Evolutionary conservation across 2,329 filamentous ascomycete species (phyloP).

Genomic region (Aspergillus sp.): DNA sequence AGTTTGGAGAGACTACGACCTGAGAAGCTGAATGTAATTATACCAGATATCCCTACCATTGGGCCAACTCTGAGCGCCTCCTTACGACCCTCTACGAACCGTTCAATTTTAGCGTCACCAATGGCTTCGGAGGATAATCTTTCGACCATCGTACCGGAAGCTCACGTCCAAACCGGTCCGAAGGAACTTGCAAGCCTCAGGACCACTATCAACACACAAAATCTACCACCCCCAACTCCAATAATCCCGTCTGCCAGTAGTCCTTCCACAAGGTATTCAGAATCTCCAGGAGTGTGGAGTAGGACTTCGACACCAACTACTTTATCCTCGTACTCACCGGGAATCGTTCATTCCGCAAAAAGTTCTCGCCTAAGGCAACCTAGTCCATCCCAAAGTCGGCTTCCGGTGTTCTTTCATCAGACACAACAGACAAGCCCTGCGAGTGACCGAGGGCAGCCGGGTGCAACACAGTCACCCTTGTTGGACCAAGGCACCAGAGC

Average conservation of each 20-base stretch:
- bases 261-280: constrained; percentile 49
- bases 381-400: constrained; percentile 41
- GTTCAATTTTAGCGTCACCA: constrained; percentile 15
- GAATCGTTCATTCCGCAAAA: constrained; percentile 45
- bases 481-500: constrained; percentile 13
- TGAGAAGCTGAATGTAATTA: constrained; percentile 36
- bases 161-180: constrained; percentile 28
- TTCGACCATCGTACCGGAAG: constrained; percentile 18
- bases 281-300: constrained; percentile 50
- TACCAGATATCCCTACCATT: constrained; percentile 25
- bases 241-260: constrained; percentile 43
- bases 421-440: constrained; percentile 22
- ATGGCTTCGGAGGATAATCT: constrained; percentile 20
- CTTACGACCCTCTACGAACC: constrained; percentile 15
- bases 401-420: constrained; percentile 32
- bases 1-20: constrained; percentile 11
- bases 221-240: constrained; percentile 42
- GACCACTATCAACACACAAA: constrained; percentile 36
- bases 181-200: constrained; percentile 43
- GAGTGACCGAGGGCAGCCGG: constrained; percentile 19
- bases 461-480: constrained; percentile 16
- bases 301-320: constrained; percentile 53
- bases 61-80: constrained; percentile 19
- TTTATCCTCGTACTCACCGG: constrained; percentile 52
- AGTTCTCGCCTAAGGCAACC: constrained; percentile 38